Evolutionary conservation across 1,284 basidiomycete species (phyloP), one percentile per base, ranked within the genome.

Genomic region (Afroboletus lepidellus): DNA sequence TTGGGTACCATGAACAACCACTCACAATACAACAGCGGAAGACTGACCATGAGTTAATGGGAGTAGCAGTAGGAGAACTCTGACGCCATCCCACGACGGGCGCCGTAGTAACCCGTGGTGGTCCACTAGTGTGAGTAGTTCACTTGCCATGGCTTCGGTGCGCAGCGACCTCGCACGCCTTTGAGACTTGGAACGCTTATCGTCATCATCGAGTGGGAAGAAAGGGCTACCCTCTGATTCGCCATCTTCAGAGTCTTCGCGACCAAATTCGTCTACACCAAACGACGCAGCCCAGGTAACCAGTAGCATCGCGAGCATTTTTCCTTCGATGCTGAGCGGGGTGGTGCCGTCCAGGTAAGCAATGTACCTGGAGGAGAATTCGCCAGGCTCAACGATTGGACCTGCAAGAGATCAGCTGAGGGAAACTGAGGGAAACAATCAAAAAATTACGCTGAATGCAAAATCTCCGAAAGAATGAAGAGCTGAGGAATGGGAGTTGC

Each of bases 231-330:
- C 38, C 47, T 61, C 48, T 62, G 69, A 46, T 64, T 69, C 9
- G 27, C 32, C 23, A 3, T 54, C 51, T 25, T 57, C 51, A 3
- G 34, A 3, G 12, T 58, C 56, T 15, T 69, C 69, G 41, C 72
- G 70, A 27, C 92, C 92, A 24, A 76, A 76, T 60, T 92, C 88
- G 66, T 94, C 83, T 41, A 94, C 74, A 21, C 93, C 92, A 64
- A 90, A 94, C 25, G 89, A 91, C 2, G 85, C 80, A 0, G 90
- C 92, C 92, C 92, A 95, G 18, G 87, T 80, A 47, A 90, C 89
- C 18, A 94, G 74, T 23, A 87, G 66, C 76, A 87, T 82, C 8
- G 83, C 76, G 41, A 90, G 74, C 50, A 91, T 77, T 46, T 78
- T 77, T 16, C 81, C 87, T 54, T 87, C 79, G 51, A 77, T 71